Evolutionary conservation across 768 basidiomycete species (phyloP).

Genomic region (Aureoboletus auriporus): DNA sequence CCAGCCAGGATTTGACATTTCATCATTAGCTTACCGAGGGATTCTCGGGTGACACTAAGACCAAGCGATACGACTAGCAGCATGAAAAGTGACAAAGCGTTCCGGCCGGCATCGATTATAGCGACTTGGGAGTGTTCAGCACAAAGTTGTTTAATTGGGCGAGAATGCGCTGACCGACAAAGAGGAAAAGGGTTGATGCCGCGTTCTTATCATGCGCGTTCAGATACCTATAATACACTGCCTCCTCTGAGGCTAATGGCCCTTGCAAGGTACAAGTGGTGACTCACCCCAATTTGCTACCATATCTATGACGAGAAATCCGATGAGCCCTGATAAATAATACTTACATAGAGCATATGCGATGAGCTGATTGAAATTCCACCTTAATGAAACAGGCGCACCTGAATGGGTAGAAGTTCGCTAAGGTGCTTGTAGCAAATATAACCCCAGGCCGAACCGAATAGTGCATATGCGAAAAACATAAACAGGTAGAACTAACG

Average conservation of each 20-base stretch:
- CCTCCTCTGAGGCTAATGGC: conserved; percentile 4
- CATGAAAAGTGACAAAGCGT: conserved; percentile 94
- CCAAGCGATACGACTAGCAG: conserved; percentile 90
- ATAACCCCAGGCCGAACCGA: conserved; percentile 77
- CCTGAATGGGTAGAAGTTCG: conserved; percentile 88
- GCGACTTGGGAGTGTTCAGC: conserved; percentile 52
- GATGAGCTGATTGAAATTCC: conserved; percentile 1
- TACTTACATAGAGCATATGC: conserved; percentile 43
- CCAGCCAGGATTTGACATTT: conserved; percentile 77
- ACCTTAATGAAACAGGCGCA: conserved; percentile 27
- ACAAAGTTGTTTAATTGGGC: neutral
- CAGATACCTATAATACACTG: conserved; percentile 91
- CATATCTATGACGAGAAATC: conserved; percentile 90
- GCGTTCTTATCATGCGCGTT: conserved; percentile 79
- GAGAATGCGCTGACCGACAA: conserved; percentile 63
- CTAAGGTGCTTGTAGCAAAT: conserved; percentile 76
- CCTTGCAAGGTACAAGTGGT: neutral
- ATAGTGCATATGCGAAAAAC: conserved; percentile 69
- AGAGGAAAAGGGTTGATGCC: conserved; percentile 83
- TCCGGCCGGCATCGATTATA: conserved; percentile 92
- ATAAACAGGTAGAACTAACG: conserved; percentile 82
- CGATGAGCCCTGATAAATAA: conserved; percentile 87
- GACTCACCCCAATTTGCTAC: conserved; percentile 79
- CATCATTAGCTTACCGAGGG: conserved; percentile 79
- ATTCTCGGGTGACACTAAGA: conserved; percentile 86